phyloP scores from a whole-genome alignment of 306 rosid species.

The Malus orientalis region DNA sequence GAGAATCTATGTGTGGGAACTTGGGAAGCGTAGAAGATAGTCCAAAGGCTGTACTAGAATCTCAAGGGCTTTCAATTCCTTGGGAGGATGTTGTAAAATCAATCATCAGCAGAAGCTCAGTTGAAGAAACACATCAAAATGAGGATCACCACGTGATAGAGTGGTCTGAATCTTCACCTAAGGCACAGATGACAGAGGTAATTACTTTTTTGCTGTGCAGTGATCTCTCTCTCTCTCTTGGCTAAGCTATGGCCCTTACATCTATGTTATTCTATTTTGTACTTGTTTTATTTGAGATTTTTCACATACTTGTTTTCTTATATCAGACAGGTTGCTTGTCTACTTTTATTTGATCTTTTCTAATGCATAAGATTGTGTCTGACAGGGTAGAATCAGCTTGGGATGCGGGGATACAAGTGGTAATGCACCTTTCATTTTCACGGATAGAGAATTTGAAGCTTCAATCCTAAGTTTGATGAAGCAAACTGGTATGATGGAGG shows the following conservation, averaged over 20 bases:
- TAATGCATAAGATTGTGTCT: conserved; percentile 23
- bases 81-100: conserved; percentile 19
- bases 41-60: conserved; percentile 24
- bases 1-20: conserved; percentile 15
- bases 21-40: conserved; percentile 26
- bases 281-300: conserved; percentile 2
- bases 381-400: conserved; percentile 28
- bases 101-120: conserved; percentile 5
- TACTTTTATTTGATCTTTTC: neutral
- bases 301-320: neutral
- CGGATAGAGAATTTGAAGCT: conserved; percentile 11
- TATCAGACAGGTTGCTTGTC: neutral
- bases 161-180: conserved; percentile 25
- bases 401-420: conserved; percentile 25
- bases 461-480: conserved; percentile 22
- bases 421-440: conserved; percentile 17
- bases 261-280: neutral
- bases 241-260: neutral
- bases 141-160: conserved; percentile 24
- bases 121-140: conserved; percentile 25
- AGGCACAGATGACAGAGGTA: conserved; percentile 50
- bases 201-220: conserved; percentile 8
- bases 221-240: neutral
- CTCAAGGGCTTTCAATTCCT: conserved; percentile 25
- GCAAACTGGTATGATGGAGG: conserved; percentile 15